phyloP scores from a whole-genome alignment of 352 stramenopile species.

The Achlya hypogyna region DNA sequence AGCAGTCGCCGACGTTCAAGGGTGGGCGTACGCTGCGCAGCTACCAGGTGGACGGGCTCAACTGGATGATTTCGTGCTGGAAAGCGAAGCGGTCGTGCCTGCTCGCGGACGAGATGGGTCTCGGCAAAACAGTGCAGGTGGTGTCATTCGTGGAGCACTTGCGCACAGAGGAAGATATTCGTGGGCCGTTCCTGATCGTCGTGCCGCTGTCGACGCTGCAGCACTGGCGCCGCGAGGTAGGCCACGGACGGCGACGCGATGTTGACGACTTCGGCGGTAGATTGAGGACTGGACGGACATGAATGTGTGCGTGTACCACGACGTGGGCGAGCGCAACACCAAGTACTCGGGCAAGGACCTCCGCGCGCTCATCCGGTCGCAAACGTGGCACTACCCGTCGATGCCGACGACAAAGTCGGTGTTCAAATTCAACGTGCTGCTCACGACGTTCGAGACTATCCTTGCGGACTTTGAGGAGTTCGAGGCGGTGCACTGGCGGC shows the following conservation, averaged over 20 bases:
- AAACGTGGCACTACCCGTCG: constrained; percentile 84
- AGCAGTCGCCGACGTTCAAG: constrained; percentile 84
- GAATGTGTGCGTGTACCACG: constrained; percentile 97
- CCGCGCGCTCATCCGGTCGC: constrained; percentile 70
- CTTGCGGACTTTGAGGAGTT: constrained; percentile 77
- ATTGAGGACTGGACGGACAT: constrained; percentile 94
- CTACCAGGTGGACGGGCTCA: constrained; percentile 83
- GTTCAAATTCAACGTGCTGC: constrained; percentile 80
- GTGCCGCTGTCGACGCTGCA: constrained; percentile 83
- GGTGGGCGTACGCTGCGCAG: constrained; percentile 62
- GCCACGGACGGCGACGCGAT: background rate
- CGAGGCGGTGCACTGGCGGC: constrained; percentile 78
- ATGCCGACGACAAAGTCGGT: constrained; percentile 81
- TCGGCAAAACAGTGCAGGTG: constrained; percentile 94
- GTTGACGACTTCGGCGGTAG: background rate
- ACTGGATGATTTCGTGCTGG: constrained; percentile 85
- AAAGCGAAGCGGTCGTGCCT: constrained; percentile 84
- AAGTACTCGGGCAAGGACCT: constrained; percentile 85
- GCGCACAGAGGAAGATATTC: constrained; percentile 72
- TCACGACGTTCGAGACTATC: constrained; percentile 80
- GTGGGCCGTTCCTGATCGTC: constrained; percentile 76
- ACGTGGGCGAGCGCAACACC: constrained; percentile 75
- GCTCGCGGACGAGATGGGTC: constrained; percentile 88
- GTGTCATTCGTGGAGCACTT: constrained; percentile 88
- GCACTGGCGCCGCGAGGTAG: constrained; percentile 74